Conservation (phyloP, 2,329 filamentous ascomycete species). For the Trichophaea hybrida region DNA sequence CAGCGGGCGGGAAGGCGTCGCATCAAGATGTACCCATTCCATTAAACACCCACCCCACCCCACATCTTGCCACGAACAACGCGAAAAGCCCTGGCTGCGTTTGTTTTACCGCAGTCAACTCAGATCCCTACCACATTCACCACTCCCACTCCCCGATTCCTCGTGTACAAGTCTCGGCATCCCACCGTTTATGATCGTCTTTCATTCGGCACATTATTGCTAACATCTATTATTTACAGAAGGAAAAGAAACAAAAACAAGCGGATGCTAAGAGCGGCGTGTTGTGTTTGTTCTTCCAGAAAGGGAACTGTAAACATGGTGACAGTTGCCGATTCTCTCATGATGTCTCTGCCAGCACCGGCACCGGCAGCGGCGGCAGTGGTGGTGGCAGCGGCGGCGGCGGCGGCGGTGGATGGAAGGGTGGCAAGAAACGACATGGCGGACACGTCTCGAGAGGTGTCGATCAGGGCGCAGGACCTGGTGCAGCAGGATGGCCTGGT, state of each 20-base stretch:
- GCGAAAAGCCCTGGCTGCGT: neutral
- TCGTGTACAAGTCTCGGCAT: no score
- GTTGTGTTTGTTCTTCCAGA: slow-evolving; percentile 54
- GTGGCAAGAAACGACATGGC: slow-evolving; percentile 5
- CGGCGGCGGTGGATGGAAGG: slow-evolving; percentile 8
- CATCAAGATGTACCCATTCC: no score
- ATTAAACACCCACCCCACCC: neutral
- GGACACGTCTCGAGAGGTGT: slow-evolving; percentile 2
- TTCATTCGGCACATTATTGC: slow-evolving; percentile 10
- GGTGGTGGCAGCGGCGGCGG: neutral
- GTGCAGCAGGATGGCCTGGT: slow-evolving; percentile 20
- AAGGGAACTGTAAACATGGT: slow-evolving; percentile 58
- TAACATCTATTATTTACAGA: neutral
- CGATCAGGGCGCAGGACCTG: neutral
- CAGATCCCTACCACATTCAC: neutral
- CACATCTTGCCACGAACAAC: neutral
- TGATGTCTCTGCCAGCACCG: slow-evolving; percentile 32
- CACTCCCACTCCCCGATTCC: neutral
- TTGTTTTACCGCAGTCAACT: neutral
- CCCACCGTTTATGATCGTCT: no score
- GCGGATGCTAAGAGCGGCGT: slow-evolving; percentile 49
- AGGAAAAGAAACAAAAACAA: slow-evolving; percentile 34
- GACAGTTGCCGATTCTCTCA: slow-evolving; percentile 62
- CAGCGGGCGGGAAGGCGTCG: no score
- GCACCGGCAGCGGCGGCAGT: neutral